Conservation (phyloP, 2,329 filamentous ascomycete genomes). For the Keithomyces neogunnii region DNA sequence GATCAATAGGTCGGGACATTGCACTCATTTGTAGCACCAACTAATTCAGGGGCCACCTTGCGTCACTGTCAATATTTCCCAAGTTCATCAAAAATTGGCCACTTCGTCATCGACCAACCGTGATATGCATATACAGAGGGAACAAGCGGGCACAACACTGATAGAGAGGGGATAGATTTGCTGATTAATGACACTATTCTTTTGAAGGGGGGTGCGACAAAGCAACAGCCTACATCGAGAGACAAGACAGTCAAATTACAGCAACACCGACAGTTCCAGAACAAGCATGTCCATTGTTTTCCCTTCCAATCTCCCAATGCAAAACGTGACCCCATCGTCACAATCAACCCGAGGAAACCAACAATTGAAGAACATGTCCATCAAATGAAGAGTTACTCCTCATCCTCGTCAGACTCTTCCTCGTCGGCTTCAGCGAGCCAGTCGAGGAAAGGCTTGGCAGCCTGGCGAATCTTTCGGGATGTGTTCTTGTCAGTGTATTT, state of each 20-base stretch:
- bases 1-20: not conserved
- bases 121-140: no score
- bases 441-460: conserved; percentile 84
- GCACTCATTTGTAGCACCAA: no score
- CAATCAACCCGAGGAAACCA: no score
- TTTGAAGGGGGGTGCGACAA: not conserved
- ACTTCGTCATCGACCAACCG: no score
- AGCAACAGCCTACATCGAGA: not conserved
- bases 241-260: not conserved
- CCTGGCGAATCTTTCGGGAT: conserved; percentile 93
- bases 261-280: not conserved
- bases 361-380: no score
- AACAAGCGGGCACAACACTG: no score
- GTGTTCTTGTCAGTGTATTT: conserved; percentile 88
- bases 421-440: conserved; percentile 88
- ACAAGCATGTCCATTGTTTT: not conserved
- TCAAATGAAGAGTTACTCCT: conserved; percentile 9
- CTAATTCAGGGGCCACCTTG: no score
- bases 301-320: not conserved
- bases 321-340: not conserved
- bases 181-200: no score
- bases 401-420: conserved; percentile 55
- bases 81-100: no score
- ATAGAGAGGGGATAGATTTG: no score
- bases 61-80: no score